Percentiles rank a stretch among this genome's conserved stretches.
These are phyloP conservation scores for Auriscalpium vulgare DNA, from an alignment of 768 basidiomycete genomes.

Conservation along the genomic window DNA sequence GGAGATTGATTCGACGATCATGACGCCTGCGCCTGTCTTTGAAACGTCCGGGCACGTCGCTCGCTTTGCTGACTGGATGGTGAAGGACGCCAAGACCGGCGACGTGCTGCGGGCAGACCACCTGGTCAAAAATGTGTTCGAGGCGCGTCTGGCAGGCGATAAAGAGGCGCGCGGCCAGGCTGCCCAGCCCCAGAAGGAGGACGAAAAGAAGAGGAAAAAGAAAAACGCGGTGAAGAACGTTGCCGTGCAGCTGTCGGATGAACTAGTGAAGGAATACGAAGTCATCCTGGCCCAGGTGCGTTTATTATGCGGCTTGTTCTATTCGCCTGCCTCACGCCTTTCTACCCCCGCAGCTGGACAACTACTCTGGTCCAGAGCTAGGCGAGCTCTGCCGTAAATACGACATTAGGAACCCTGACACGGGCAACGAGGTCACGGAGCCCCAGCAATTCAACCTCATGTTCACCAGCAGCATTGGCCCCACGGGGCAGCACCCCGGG, in stretches of 20 bases:
- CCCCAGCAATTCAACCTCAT: conserved; percentile 97
- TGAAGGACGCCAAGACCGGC: conserved; percentile 90
- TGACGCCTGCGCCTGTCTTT: conserved; percentile 92
- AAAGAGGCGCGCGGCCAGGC: conserved; percentile 76
- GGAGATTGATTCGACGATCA: conserved; percentile 96
- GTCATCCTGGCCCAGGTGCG: conserved; percentile 79
- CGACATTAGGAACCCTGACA: conserved; percentile 83
- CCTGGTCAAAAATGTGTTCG: conserved; percentile 86
- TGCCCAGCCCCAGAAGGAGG: conserved; percentile 41
- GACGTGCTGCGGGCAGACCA: conserved; percentile 97
- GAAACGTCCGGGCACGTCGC: conserved; percentile 98
- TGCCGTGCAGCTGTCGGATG: conserved; percentile 68
- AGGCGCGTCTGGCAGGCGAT: conserved; percentile 85
- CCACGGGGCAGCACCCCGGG: conserved; percentile 96
- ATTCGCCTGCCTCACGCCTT: conserved; percentile 8
- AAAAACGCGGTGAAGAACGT: conserved; percentile 70
- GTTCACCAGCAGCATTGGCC: conserved; percentile 96
- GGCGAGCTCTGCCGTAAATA: conserved; percentile 79
- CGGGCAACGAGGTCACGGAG: conserved; percentile 86
- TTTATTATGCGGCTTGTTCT: conserved; percentile 3
- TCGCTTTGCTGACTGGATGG: conserved; percentile 99
- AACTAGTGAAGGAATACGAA: conserved; percentile 71
- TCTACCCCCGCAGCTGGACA: conserved; percentile 62
- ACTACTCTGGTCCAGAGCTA: conserved; percentile 83
- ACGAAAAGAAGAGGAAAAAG: conserved; percentile 47